A percentile compares a stretch with the other conserved stretches of the same genome.
phyloP scores from a whole-genome alignment of 2,329 filamentous ascomycete species.

The Teratosphaeria epicoccoides region DNA sequence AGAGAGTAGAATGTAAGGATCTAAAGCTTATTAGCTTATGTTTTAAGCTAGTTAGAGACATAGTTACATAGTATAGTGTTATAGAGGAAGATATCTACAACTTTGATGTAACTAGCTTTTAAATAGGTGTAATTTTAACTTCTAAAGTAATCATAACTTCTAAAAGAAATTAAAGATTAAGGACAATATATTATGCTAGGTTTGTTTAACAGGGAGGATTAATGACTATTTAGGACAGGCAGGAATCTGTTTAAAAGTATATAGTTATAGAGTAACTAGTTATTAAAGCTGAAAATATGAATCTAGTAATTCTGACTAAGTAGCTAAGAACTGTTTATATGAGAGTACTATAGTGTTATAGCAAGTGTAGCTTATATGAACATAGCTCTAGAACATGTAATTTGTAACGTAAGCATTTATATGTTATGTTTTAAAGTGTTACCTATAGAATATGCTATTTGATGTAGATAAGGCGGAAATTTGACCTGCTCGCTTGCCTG shows the following conservation, averaged over 20 bases:
- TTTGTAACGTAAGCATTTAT: not conserved
- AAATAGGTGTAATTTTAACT: slow-evolving; percentile 13
- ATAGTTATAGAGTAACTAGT: too few relatives aligned
- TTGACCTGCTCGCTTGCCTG: slow-evolving; percentile 1
- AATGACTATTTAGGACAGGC: not conserved
- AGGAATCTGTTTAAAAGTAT: not conserved
- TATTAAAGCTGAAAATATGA: not conserved
- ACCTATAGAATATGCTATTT: too few relatives aligned
- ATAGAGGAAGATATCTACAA: slow-evolving; percentile 10
- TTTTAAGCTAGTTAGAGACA: slow-evolving; percentile 6
- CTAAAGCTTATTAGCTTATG: not conserved
- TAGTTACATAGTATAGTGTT: slow-evolving; percentile 6
- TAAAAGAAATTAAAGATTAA: not conserved
- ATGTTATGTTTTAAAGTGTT: slow-evolving; percentile 1
- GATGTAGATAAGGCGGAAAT: not conserved
- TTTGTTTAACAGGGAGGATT: too few relatives aligned
- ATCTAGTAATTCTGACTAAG: not conserved
- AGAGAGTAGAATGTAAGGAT: slow-evolving; percentile 1
- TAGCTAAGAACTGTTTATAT: not conserved
- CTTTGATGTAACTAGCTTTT: slow-evolving; percentile 17
- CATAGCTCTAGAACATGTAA: not conserved
- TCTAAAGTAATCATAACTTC: not conserved
- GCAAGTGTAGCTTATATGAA: not conserved
- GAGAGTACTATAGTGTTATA: not conserved
- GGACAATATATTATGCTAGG: too few relatives aligned